A percentile compares a stretch with the other conserved stretches of the same genome.
Conservation (phyloP, 345 rosid species). For the Citrus maxima region DNA sequence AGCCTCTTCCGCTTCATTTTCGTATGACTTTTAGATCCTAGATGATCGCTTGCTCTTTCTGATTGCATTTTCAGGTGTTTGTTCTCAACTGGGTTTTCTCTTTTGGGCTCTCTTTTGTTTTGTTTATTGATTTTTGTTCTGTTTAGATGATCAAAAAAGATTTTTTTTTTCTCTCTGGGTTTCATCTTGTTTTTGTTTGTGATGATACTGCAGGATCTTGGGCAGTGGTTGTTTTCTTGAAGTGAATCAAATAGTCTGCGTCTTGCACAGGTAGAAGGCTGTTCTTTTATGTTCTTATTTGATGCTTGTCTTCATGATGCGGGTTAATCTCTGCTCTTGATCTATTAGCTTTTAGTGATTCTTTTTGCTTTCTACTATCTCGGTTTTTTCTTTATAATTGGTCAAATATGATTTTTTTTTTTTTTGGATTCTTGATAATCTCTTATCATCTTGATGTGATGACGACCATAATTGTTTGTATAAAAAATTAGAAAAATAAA, state of each 20-base stretch:
- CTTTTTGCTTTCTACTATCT: neutral
- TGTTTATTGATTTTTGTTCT: neutral
- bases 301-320: neutral
- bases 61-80: constrained; percentile 18
- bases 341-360: neutral
- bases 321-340: neutral
- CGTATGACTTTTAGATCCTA: constrained; percentile 23
- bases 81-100: neutral
- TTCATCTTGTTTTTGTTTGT: neutral
- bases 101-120: neutral
- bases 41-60: constrained; percentile 23
- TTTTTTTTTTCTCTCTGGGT: neutral
- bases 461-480: neutral
- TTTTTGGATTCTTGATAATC: neutral
- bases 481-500: neutral
- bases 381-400: neutral
- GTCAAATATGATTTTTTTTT: neutral
- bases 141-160: neutral
- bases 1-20: too few species aligned
- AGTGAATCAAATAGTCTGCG: constrained; percentile 10
- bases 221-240: constrained; percentile 3
- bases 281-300: constrained; percentile 8
- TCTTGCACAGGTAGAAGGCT: constrained; percentile 22
- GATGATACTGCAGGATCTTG: constrained; percentile 24
- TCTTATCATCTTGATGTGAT: neutral